Evolutionary conservation across 1,284 basidiomycete genomes (phyloP), one percentile per base, ranked within the genome.

Genomic region (Apiotrichum sp.): DNA sequence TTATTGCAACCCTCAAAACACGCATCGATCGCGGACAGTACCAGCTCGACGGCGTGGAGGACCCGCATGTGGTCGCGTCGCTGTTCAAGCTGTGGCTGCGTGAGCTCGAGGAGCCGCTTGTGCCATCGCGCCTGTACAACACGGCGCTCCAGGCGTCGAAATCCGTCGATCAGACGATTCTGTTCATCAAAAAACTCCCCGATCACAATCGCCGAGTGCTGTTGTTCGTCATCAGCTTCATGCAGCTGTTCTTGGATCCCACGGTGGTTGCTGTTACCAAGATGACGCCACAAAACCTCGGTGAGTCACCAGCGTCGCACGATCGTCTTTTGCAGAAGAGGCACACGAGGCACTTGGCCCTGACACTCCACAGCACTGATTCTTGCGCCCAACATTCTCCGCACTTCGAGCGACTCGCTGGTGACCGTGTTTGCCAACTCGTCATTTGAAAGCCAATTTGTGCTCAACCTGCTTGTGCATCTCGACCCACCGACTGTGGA

Each of bases 21-120:
- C 84, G 89, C 51, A 91, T 95, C 62, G 90, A 95, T 71, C 83
- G 86, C 61, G 92, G 92, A 1, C 87, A 90, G 66, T 95, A 95
- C 75, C 89, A 86, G 47, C 81, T 93, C 60, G 66, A 61, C 35
- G 77, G 85, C 34, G 83, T 93, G 50, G 87, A 89, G 62, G 90
- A 93, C 69, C 88, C 89, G 1, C 86, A 93, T 65, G 86, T 93
- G 47, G 84, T 89, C 2, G 89, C 89, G 4, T 89, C 87, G 2
- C 78, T 93, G 47, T 82, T 93, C 75, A 95, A 96, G 77, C 81
- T 93, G 7, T 96, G 90, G 90, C 80, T 95, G 11, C 83, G 92
- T 47, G 92, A 96, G 73, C 82, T 95, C 14, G 83, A 85, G 65
- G 87, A 92, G 63, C 92, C 92, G 10, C 80, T 95, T 46, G 83